phyloP scores from a whole-genome alignment of 352 stramenopile genomes.

The Globisporangium abappressorium region DNA sequence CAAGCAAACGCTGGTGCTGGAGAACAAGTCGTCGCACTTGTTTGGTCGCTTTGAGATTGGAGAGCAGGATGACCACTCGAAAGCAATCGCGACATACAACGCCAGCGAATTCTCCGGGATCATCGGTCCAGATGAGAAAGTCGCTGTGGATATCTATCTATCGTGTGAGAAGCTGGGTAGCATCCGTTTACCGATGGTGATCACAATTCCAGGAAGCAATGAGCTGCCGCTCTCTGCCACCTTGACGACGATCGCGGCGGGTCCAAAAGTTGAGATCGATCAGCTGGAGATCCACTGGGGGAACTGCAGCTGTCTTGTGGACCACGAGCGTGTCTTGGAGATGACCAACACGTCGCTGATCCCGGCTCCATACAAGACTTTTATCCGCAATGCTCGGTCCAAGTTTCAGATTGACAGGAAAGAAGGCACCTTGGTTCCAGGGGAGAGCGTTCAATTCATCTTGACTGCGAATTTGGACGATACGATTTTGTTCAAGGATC shows the following conservation, averaged over 20 bases:
- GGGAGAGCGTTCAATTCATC: conserved; percentile 65
- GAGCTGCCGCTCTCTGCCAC: conserved; percentile 89
- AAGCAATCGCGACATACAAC: conserved; percentile 78
- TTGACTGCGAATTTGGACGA: conserved; percentile 93
- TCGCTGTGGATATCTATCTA: conserved; percentile 80
- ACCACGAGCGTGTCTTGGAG: conserved; percentile 63
- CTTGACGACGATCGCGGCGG: conserved; percentile 77
- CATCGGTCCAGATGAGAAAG: conserved; percentile 54
- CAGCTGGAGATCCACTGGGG: conserved; percentile 87
- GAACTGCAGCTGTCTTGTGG: conserved; percentile 86
- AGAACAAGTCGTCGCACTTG: conserved; percentile 84
- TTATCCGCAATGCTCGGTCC: conserved; percentile 89
- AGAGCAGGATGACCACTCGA: conserved; percentile 88
- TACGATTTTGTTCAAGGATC: conserved; percentile 89
- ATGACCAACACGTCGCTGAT: conserved; percentile 92
- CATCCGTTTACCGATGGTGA: conserved; percentile 87
- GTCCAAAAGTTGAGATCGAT: conserved; percentile 85
- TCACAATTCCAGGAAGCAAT: conserved; percentile 83
- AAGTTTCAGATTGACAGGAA: conserved; percentile 91
- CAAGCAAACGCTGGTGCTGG: conserved; percentile 76
- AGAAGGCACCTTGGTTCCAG: conserved; percentile 83
- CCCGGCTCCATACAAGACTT: conserved; percentile 89
- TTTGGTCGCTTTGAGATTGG: conserved; percentile 86
- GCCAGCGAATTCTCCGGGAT: conserved; percentile 55
- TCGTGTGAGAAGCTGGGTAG: conserved; percentile 88